These are phyloP conservation scores for Neurospora sp. DNA, from an alignment of 2,329 filamentous ascomycete genomes.

Conservation along the genomic window DNA sequence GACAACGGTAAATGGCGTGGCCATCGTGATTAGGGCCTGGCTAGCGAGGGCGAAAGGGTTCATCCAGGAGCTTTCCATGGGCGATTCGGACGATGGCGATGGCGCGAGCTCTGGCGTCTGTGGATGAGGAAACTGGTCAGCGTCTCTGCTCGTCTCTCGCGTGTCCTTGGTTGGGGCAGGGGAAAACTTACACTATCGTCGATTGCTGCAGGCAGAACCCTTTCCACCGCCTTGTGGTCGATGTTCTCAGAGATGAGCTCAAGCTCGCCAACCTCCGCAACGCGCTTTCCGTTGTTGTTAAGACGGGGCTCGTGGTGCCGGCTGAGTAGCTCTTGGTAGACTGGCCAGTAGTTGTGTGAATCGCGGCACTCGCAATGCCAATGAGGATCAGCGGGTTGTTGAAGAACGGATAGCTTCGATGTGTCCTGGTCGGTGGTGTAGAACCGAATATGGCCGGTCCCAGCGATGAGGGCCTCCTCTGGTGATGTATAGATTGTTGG, in stretches of 20 bases:
- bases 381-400: constrained; percentile 13
- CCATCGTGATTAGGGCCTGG: background rate
- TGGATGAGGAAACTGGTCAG: constrained; percentile 3
- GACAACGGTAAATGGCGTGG: background rate
- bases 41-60: background rate
- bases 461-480: constrained; percentile 13
- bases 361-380: constrained; percentile 17
- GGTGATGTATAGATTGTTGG: constrained; percentile 16
- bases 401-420: constrained; percentile 14
- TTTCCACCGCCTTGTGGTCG: background rate
- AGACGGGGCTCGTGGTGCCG: background rate
- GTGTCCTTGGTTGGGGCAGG: constrained; percentile 1
- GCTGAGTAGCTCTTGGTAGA: constrained; percentile 5
- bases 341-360: background rate
- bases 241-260: constrained; percentile 13
- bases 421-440: constrained; percentile 8
- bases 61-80: background rate
- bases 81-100: background rate
- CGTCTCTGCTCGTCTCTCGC: constrained; percentile 10
- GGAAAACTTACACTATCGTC: background rate
- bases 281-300: constrained; percentile 15
- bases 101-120: constrained; percentile 4
- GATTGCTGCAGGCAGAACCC: background rate
- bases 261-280: constrained; percentile 12
- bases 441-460: constrained; percentile 17